phyloP scores from a whole-genome alignment of 495 filamentous ascomycete species.

The Penicillium alfredii region DNA sequence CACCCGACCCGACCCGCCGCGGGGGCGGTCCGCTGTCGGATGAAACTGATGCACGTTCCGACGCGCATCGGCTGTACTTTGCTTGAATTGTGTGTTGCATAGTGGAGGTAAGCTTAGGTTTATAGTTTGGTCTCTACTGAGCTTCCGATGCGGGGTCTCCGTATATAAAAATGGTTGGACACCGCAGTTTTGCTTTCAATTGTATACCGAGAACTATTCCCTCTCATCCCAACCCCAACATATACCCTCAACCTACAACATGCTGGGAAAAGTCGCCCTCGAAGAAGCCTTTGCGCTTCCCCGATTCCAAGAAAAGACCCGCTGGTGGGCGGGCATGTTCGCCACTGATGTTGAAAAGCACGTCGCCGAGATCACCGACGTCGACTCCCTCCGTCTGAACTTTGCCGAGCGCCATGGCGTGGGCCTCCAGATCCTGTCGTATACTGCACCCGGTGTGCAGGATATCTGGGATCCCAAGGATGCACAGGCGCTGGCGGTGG shows the following conservation, averaged over 20 bases:
- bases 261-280: constrained; percentile 48
- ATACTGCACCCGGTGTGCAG: constrained; percentile 53
- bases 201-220: too few relatives aligned
- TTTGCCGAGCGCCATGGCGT: constrained; percentile 54
- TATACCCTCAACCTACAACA: constrained; percentile 25
- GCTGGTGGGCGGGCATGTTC: constrained; percentile 43
- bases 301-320: constrained; percentile 41
- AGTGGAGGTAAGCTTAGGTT: too few relatives aligned
- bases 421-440: constrained; percentile 54
- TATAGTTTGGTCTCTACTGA: too few relatives aligned
- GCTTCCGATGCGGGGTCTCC: constrained; percentile 8
- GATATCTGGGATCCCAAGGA: constrained; percentile 47
- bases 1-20: constrained; percentile 3
- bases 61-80: background rate
- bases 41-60: constrained; percentile 3
- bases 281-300: constrained; percentile 49
- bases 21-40: constrained; percentile 3
- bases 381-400: constrained; percentile 45
- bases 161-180: too few relatives aligned
- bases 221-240: background rate
- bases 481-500: constrained; percentile 38
- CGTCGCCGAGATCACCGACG: constrained; percentile 41
- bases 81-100: too few relatives aligned
- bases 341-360: constrained; percentile 40
- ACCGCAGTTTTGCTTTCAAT: too few relatives aligned